Base-by-base conservation (phyloP, 2,329 filamentous ascomycete species). In the Aspergillus carbonarius region DNA sequence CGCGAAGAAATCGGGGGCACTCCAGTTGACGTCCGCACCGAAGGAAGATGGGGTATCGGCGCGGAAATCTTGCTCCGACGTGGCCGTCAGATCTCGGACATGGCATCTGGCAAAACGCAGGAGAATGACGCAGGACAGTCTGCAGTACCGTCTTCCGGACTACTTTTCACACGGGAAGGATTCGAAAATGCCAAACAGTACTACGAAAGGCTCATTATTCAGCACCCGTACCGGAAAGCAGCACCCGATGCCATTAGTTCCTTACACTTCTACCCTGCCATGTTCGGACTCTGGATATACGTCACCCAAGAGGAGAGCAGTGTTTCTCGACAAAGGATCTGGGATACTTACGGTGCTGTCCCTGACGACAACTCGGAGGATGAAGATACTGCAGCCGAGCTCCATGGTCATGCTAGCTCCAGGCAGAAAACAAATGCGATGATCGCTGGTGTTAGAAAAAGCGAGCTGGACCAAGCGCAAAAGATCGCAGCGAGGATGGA, bases 241-340 rank as follows among this genome's bases (percentile, higher is more conserved):
- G 80, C 82, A 5, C 85, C 86, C 0, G 76, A 84, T 52, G 76
- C 81, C 3, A 76, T 88, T 42, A 89, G 85, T 63, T 86, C 90
- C 10, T 71, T 90, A 37, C 87, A 91, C 60, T 96, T 97, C 72
- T 93, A 92, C 76, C 87, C 90, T 13, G 89, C 89, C 13, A 84
- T 96, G 77, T 88, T 93, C 66, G 87, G 87, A 50, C 84, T 92
- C 47, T 93, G 95, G 84, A 83, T 96, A 53, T 93, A 91, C 71
- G 85, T 89, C 61, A 80, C 87, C 1, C 85, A 90, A 68, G 80
- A 85, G 48, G 86, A 86, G 77, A 83, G 83, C 68, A 76, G 73
- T 55, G 69, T 71, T 52, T 81, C 75, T 10, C 68, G 83, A 37
- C 72, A 78, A 55, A 71, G 68, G 10, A 64, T 82, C 10, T 65